These are phyloP conservation scores for Dothidotthia symphoricarpi DNA, from an alignment of 2,329 filamentous ascomycete genomes.

Conservation along the genomic window DNA sequence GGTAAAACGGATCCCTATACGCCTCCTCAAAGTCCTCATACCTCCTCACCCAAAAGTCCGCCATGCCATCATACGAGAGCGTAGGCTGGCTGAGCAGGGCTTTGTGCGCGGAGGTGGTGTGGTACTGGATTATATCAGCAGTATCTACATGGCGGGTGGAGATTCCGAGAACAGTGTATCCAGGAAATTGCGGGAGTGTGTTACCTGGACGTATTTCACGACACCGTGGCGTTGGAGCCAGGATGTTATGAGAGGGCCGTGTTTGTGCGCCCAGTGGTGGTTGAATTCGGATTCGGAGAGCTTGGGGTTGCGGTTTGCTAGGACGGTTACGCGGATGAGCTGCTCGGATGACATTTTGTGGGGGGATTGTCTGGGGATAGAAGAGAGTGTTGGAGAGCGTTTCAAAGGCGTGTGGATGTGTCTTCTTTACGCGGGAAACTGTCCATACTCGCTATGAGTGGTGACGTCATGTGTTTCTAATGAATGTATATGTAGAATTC, in stretches of 20 bases:
- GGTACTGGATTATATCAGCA: constrained; percentile 12
- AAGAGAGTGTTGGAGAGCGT: not conserved
- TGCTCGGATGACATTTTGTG: constrained; percentile 14
- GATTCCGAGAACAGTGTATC: not conserved
- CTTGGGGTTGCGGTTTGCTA: constrained; percentile 21
- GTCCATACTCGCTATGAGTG: too few relatives aligned
- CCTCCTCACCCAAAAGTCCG: constrained; percentile 25
- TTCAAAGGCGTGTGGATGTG: not conserved
- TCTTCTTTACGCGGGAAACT: not conserved
- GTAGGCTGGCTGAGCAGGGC: constrained; percentile 14
- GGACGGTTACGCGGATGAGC: constrained; percentile 22
- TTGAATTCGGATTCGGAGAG: constrained; percentile 24
- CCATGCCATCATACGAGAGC: constrained; percentile 21
- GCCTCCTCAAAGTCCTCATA: constrained; percentile 27
- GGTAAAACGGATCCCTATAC: constrained; percentile 24
- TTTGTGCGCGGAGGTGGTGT: constrained; percentile 20
- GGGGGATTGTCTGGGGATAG: not conserved
- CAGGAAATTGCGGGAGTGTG: not conserved
- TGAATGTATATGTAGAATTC: not conserved
- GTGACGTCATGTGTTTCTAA: constrained; percentile 2
- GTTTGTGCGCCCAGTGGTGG: constrained; percentile 25
- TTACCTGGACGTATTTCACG: constrained; percentile 27
- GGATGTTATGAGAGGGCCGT: constrained; percentile 19
- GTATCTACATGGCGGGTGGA: too few relatives aligned
- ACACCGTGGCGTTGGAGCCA: constrained; percentile 23